These are phyloP conservation scores for Didymellaceae sp. DNA, from an alignment of 2,329 filamentous ascomycete genomes.

Conservation along the genomic window DNA sequence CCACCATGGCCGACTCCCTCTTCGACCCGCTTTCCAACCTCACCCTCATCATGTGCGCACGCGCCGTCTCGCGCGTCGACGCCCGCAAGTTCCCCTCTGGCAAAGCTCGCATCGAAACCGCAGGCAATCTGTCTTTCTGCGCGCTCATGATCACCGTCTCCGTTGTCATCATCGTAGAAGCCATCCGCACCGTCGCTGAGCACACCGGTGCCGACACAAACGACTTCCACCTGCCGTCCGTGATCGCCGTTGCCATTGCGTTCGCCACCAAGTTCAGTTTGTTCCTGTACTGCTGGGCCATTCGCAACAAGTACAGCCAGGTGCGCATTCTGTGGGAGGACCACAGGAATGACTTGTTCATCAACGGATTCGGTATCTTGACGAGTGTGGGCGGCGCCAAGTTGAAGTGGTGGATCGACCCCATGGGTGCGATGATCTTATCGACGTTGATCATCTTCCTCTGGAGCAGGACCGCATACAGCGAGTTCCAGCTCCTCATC, in stretches of 20 bases:
- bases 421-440: conserved; percentile 84
- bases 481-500: conserved; percentile 89
- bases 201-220: conserved; percentile 57
- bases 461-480: conserved; percentile 85
- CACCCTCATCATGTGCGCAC: conserved; percentile 83
- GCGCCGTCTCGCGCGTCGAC: conserved; percentile 87
- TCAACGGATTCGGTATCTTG: conserved; percentile 92
- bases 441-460: conserved; percentile 78
- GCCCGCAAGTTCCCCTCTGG: conserved; percentile 86
- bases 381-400: conserved; percentile 91
- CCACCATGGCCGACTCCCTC: conserved; percentile 93
- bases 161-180: conserved; percentile 89
- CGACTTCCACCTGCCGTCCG: conserved; percentile 77
- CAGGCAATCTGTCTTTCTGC: conserved; percentile 95
- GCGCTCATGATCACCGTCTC: conserved; percentile 95
- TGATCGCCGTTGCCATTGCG: conserved; percentile 83
- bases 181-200: conserved; percentile 70
- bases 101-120: conserved; percentile 92
- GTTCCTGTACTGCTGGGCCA: conserved; percentile 90
- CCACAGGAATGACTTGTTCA: conserved; percentile 94
- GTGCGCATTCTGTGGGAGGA: conserved; percentile 94
- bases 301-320: conserved; percentile 90
- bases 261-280: conserved; percentile 83
- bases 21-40: conserved; percentile 93
- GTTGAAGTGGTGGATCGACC: conserved; percentile 93